These are phyloP conservation scores for Phtheirospermum japonicum DNA, from an alignment of 257 asterid species.

Conservation along the genomic window DNA sequence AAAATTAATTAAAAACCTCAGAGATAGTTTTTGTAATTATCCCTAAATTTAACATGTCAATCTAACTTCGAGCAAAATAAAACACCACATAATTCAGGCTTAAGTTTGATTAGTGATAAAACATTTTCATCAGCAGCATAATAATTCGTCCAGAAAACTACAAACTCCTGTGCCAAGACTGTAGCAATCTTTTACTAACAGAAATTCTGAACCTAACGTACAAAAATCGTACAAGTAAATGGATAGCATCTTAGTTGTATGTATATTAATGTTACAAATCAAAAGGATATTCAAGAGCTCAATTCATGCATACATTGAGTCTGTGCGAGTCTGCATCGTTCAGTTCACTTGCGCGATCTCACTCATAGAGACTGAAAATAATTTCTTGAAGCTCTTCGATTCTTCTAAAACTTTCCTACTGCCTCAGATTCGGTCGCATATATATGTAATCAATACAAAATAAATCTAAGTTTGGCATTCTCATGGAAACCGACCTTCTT, in stretches of 20 bases:
- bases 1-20: background rate
- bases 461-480: slow-evolving; percentile 32
- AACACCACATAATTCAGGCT: background rate
- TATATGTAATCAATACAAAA: slow-evolving; percentile 5
- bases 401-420: slow-evolving; percentile 22
- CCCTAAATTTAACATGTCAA: background rate
- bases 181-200: slow-evolving; percentile 2
- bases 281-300: slow-evolving; percentile 26
- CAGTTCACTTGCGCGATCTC: background rate
- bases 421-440: slow-evolving; percentile 20
- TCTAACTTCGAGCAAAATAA: too few species aligned
- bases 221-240: slow-evolving; percentile 24
- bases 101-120: background rate
- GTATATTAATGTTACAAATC: slow-evolving; percentile 26
- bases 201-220: slow-evolving; percentile 20
- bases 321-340: slow-evolving; percentile 16
- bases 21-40: background rate
- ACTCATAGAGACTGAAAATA: slow-evolving; percentile 4
- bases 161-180: background rate
- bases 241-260: slow-evolving; percentile 8
- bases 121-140: slow-evolving; percentile 4
- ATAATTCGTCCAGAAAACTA: slow-evolving; percentile 1
- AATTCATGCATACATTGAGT: slow-evolving; percentile 9
- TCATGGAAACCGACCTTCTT: slow-evolving; percentile 78
- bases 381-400: slow-evolving; percentile 10